Conservation (phyloP, 2,329 filamentous ascomycete genomes). For the Sporothrix luriei region DNA sequence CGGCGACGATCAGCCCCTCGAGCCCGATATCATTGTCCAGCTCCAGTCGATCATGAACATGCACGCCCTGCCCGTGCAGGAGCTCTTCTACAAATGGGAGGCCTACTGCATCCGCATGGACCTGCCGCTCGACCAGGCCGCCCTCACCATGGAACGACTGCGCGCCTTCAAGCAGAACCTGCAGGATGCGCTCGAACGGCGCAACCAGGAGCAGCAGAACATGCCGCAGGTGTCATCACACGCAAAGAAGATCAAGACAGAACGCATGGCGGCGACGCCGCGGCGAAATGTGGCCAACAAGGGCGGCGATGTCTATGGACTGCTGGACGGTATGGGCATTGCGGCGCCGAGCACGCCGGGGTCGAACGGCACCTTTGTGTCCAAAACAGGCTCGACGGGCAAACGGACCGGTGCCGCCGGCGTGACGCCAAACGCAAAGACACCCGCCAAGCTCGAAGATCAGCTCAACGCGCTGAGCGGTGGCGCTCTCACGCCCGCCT, state of each 20-base stretch:
- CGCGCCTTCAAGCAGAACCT: constrained; percentile 83
- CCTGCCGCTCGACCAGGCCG: constrained; percentile 64
- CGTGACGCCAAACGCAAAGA: constrained; percentile 45
- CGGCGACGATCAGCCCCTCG: constrained; percentile 60
- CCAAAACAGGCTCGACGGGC: background rate
- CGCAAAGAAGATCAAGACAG: constrained; percentile 40
- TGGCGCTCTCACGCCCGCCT: constrained; percentile 34
- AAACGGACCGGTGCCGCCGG: constrained; percentile 48
- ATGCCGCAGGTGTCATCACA: constrained; percentile 13
- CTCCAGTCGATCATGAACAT: constrained; percentile 83
- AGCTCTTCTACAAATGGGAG: constrained; percentile 98
- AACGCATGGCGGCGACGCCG: constrained; percentile 64
- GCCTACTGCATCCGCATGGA: constrained; percentile 96
- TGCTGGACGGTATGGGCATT: constrained; percentile 48
- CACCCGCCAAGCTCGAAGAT: constrained; percentile 47
- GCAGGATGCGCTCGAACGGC: constrained; percentile 73
- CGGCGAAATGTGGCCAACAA: constrained; percentile 58
- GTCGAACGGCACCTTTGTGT: constrained; percentile 33
- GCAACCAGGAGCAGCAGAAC: constrained; percentile 15
- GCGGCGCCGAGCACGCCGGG: constrained; percentile 59
- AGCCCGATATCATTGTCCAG: constrained; percentile 77
- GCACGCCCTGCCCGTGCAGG: constrained; percentile 77
- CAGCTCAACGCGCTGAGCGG: constrained; percentile 46
- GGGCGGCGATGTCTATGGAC: constrained; percentile 74
- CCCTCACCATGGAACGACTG: constrained; percentile 63